Evolutionary conservation across 1,284 basidiomycete genomes (phyloP).

Genomic region (Austroboletus novae-zelandiae): DNA sequence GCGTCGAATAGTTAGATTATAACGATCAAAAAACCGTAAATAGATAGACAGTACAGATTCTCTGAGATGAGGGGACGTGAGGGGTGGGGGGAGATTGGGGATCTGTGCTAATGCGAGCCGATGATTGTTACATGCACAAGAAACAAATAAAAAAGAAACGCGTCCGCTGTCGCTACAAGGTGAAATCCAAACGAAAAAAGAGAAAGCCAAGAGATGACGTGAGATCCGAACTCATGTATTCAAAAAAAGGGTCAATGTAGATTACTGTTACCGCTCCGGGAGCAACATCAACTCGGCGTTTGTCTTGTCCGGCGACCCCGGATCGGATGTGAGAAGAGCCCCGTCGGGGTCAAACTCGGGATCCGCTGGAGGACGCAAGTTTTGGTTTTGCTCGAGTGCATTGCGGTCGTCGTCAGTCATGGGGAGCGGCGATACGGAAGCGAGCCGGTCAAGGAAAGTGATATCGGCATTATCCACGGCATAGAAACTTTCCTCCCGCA

Average conservation of each 20-base stretch:
- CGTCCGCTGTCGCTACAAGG: conserved; percentile 24
- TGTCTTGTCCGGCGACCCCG: conserved; percentile 34
- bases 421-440: conserved; percentile 33
- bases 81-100: background rate
- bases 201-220: background rate
- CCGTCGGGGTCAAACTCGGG: conserved; percentile 31
- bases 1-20: conserved; percentile 4
- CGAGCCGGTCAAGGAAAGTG: conserved; percentile 32
- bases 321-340: conserved; percentile 23
- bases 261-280: conserved; percentile 27
- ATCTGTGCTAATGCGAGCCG: conserved; percentile 12
- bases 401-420: conserved; percentile 33
- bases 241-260: background rate
- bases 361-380: conserved; percentile 16
- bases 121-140: conserved; percentile 18
- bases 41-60: conserved; percentile 18
- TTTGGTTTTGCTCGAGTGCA: conserved; percentile 17
- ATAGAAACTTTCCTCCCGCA: background rate
- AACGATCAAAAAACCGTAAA: conserved; percentile 10
- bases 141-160: background rate
- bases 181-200: conserved; percentile 1
- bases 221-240: conserved; percentile 2
- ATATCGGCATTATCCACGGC: conserved; percentile 8
- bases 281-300: conserved; percentile 27
- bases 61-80: conserved; percentile 6